phyloP scores from a whole-genome alignment of 805 yeast species.

The Suhomyces xylopsoci region DNA sequence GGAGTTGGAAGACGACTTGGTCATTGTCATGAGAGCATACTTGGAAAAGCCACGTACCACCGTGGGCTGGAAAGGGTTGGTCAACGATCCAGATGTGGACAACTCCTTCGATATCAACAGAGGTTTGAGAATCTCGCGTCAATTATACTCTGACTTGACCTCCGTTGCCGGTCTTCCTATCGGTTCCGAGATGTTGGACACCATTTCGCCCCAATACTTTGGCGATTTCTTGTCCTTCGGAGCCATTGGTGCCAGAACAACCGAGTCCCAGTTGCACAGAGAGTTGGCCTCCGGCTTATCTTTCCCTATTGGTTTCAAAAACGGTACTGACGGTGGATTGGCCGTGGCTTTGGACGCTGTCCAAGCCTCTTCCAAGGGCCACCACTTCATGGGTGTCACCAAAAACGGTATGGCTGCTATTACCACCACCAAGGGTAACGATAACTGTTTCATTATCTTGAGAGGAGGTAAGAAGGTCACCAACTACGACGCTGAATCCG shows the following conservation, averaged over 20 bases:
- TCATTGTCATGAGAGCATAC: conserved; percentile 94
- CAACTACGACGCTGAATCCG: conserved; percentile 81
- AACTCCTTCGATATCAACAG: conserved; percentile 91
- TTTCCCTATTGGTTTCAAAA: conserved; percentile 98
- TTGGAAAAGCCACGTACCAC: conserved; percentile 98
- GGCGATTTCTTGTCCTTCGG: conserved; percentile 90
- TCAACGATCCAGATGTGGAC: conserved; percentile 94
- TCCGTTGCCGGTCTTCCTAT: conserved; percentile 73
- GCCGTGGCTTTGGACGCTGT: conserved; percentile 94
- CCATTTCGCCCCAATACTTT: conserved; percentile 93
- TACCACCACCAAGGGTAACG: conserved; percentile 93
- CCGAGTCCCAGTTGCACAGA: conserved; percentile 97
- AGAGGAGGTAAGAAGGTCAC: conserved; percentile 96
- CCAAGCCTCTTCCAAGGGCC: conserved; percentile 85
- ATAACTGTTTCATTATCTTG: conserved; percentile 87
- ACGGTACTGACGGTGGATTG: conserved; percentile 95
- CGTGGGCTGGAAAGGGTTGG: conserved; percentile 98
- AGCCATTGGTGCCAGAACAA: conserved; percentile 98
- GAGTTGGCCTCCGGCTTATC: conserved; percentile 96
- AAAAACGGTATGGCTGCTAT: conserved; percentile 97
- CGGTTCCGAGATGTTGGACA: conserved; percentile 97
- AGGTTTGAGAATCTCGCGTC: conserved; percentile 85
- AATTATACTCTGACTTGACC: conserved; percentile 79
- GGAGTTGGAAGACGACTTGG: conserved; percentile 71
- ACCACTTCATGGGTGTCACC: conserved; percentile 96